Evolutionary conservation across 176 grass and related monocot genomes (phyloP).

Genomic region (Bromus sterilis): DNA sequence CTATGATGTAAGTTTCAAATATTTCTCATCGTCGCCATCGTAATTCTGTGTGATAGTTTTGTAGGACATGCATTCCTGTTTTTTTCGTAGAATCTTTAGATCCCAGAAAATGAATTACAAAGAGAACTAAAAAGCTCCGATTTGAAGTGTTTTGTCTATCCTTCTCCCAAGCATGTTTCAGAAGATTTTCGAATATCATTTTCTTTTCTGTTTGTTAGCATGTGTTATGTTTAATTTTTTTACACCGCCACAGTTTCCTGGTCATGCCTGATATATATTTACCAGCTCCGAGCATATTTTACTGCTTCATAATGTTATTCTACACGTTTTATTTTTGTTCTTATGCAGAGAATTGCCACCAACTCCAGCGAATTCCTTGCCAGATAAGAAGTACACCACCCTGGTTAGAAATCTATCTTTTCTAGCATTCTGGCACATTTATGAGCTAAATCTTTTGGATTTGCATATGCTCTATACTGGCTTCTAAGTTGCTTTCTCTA

Average conservation of each 20-base stretch:
- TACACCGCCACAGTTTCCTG: background rate
- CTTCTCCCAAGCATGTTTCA: background rate
- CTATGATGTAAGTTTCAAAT: conserved; percentile 60
- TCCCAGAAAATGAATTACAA: background rate
- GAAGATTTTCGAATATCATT: background rate
- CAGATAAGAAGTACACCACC: conserved; percentile 65
- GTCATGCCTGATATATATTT: background rate
- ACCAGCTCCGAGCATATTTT: background rate
- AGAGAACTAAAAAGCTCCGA: background rate
- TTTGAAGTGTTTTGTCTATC: background rate
- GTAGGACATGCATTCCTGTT: background rate
- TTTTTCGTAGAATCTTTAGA: background rate
- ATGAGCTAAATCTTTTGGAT: background rate
- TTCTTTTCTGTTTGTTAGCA: background rate
- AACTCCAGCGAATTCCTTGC: conserved; percentile 35
- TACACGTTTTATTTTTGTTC: conserved; percentile 11
- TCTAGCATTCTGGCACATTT: conserved; percentile 6
- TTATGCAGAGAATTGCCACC: conserved; percentile 63
- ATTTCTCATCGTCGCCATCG: background rate
- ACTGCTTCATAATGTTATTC: background rate
- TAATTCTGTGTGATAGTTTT: conserved; percentile 3
- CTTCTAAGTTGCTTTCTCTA: background rate
- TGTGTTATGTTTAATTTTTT: background rate
- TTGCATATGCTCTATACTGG: background rate
- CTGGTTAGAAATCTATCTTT: conserved; percentile 53